Evolutionary conservation across 2,329 filamentous ascomycete species (phyloP), one percentile per base, ranked within the genome.

Genomic region (Didymella glomerata): DNA sequence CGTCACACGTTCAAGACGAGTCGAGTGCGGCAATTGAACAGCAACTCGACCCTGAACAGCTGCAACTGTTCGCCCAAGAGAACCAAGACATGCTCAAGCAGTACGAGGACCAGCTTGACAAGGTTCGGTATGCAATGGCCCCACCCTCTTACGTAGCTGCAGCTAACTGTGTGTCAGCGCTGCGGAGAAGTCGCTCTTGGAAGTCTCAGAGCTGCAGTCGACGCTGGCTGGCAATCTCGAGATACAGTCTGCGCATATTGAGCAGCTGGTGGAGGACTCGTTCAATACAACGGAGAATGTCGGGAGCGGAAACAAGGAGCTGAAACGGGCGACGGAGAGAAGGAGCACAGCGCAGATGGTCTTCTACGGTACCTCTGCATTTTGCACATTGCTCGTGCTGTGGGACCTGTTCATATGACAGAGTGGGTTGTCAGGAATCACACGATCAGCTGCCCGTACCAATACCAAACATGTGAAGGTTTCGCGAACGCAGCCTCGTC

Each of bases 51-150:
- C 84, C 88, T 22, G 93, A 97, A 73, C 94, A 98, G 77, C 81
- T 95, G 51, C 94, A 97, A 76, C 86, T 97, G 74, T 98, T 99
- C 79, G 93, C 94, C 68, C 86, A 92, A 78, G 93, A 96, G 73
- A 97, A 98, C 74, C 89, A 93, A 77, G 89, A 92, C 64, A 93
- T 99, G 88, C 84, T 98, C 68, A 91, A 90, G 77, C 91, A 97
- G 78, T 97, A 96, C 77, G 92, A 97, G 77, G 92, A 90, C 79
- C 93, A 91, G n/a, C 81, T 98, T 75, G 90, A 93, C 77, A 95
- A 98, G 84, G 92, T 98, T 66, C 91, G 90, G 91, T 96, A 85
- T 54, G 90, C 84, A 24, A 30, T 24, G 5, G 16, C 28, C 18
- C 44, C 32, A 18, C 27, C 28, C 22, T 27, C 32, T 7, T 10